Evolutionary conservation across 169 alveolate species (phyloP).

Genomic region (Plasmodium gonderi): DNA sequence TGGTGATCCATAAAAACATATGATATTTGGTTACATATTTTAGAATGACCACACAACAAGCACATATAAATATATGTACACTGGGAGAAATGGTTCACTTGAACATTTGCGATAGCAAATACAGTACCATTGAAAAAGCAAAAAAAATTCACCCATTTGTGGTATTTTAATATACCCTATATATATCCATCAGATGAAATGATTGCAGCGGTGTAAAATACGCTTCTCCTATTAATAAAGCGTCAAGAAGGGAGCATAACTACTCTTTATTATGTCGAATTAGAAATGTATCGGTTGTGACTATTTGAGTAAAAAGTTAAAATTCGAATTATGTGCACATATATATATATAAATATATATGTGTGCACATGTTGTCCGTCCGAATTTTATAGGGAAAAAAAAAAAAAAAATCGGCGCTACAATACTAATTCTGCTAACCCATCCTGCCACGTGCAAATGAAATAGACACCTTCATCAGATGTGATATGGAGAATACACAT

Average conservation of each 20-base stretch:
- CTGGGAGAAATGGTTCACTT: neutral
- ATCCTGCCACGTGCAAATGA: no score
- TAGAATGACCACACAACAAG: neutral
- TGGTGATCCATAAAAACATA: neutral
- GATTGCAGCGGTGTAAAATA: no score
- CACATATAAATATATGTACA: neutral
- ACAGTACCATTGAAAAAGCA: neutral
- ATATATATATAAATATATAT: neutral
- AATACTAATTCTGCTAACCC: no score
- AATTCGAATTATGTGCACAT: neutral
- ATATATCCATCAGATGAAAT: neutral
- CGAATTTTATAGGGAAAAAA: no score
- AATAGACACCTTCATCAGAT: neutral
- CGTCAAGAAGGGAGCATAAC: neutral
- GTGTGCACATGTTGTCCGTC: neutral
- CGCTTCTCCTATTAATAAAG: neutral
- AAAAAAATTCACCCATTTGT: neutral
- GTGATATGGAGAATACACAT: slow-evolving; percentile 11
- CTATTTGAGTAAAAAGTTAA: neutral
- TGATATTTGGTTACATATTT: neutral
- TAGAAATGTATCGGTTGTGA: neutral
- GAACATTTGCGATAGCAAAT: no score
- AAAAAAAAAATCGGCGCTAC: no score
- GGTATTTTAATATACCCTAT: neutral
- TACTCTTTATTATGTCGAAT: neutral